A percentile compares a stretch with the other conserved stretches of the same genome.
Evolutionary conservation across 2,329 filamentous ascomycete genomes (phyloP).

Genomic region (Colletotrichum shisoi): DNA sequence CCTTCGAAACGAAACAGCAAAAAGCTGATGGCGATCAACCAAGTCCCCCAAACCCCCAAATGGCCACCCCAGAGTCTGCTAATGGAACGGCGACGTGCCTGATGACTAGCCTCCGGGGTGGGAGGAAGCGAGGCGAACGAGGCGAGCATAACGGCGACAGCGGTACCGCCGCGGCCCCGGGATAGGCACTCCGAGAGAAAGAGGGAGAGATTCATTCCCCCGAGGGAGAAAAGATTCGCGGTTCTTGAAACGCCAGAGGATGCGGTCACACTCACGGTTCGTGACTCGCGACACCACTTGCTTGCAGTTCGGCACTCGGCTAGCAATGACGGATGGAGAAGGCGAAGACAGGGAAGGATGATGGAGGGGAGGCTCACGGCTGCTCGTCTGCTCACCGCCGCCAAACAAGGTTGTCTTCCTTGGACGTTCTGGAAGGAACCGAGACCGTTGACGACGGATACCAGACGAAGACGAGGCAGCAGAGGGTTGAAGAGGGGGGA

Average conservation of each 20-base stretch:
- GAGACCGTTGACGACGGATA: constrained; percentile 6
- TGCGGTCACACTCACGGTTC: constrained; percentile 2
- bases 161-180: neutral
- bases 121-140: neutral
- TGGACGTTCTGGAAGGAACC: constrained; percentile 30
- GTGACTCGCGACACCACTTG: constrained; percentile 2
- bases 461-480: constrained; percentile 22
- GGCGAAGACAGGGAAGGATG: neutral
- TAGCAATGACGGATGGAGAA: neutral
- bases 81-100: neutral
- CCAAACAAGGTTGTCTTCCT: neutral
- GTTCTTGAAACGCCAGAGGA: constrained; percentile 29
- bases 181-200: neutral
- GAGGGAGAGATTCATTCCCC: neutral
- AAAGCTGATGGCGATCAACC: neutral
- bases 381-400: neutral
- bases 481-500: neutral
- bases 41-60: too few species aligned
- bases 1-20: constrained; percentile 8
- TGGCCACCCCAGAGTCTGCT: neutral
- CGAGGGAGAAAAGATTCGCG: constrained; percentile 18
- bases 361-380: neutral
- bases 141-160: constrained; percentile 1
- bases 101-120: neutral
- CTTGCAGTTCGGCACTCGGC: neutral